A percentile compares a stretch with the other conserved stretches of the same genome.
Conservation (phyloP, 73 alveolate genomes). For the Paramecium sexaurelia region DNA sequence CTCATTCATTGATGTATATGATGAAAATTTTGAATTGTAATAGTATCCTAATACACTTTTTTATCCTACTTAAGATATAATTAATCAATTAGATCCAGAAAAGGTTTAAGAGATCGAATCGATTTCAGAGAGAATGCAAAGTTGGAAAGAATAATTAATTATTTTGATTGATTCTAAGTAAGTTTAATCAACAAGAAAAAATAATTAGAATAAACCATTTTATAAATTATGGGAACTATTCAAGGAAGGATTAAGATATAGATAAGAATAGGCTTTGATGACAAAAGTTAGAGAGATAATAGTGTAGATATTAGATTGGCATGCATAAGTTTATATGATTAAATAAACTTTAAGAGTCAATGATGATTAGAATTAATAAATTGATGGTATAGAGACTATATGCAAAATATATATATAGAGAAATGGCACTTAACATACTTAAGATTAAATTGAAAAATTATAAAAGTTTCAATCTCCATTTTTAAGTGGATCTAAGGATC, state of each 20-base stretch:
- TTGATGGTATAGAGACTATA: not conserved
- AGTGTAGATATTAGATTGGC: not conserved
- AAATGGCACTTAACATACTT: not conserved
- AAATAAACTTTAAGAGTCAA: not conserved
- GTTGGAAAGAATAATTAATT: not conserved
- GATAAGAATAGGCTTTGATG: not conserved
- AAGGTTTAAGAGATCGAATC: not conserved
- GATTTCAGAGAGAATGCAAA: not conserved
- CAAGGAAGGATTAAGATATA: slow-evolving; percentile 32
- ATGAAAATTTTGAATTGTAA: not conserved
- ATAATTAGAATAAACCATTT: not conserved
- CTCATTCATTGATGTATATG: not conserved
- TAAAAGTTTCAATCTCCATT: slow-evolving; percentile 1
- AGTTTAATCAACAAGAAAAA: not conserved
- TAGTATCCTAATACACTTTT: not conserved
- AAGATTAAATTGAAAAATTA: not conserved
- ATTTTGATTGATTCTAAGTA: not conserved
- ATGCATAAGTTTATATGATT: slow-evolving; percentile 14
- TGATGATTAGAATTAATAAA: not conserved
- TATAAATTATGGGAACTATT: slow-evolving; percentile 31
- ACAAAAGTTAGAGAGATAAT: not conserved
- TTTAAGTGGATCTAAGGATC: not conserved
- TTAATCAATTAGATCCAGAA: not conserved
- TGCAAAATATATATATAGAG: not conserved
- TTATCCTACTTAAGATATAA: not conserved